Evolutionary conservation across 352 stramenopile species (phyloP).

Genomic region (Phytophthora boehmeriae): DNA sequence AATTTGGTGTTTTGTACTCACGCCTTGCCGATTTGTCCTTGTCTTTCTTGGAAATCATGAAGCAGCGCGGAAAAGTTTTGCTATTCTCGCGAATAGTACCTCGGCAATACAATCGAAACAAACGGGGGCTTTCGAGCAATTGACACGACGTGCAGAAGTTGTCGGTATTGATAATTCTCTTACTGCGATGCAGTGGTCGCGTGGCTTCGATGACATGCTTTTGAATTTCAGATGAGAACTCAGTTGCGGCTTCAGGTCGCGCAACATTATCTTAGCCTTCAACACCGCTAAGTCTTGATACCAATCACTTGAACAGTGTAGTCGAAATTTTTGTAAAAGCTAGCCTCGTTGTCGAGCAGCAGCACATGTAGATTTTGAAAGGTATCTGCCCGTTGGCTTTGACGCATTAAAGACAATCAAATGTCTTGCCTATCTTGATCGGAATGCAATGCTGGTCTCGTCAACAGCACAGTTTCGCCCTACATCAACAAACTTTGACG

Average conservation of each 20-base stretch:
- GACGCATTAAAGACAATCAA: too few relatives aligned
- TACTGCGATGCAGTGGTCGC: neutral
- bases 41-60: too few relatives aligned
- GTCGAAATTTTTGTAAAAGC: neutral
- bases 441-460: conserved; percentile 1
- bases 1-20: too few relatives aligned
- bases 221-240: neutral
- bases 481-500: too few relatives aligned
- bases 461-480: conserved; percentile 6
- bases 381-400: conserved; percentile 1
- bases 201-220: neutral
- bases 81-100: too few relatives aligned
- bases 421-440: neutral
- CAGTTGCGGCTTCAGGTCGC: neutral
- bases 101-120: too few relatives aligned
- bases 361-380: conserved; percentile 12
- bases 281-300: neutral
- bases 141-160: too few relatives aligned
- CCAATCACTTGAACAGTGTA: neutral
- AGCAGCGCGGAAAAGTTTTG: too few relatives aligned
- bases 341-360: neutral
- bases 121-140: too few relatives aligned
- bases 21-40: too few relatives aligned
- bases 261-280: too few relatives aligned
- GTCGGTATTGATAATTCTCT: too few relatives aligned